Percentiles rank a stretch among this genome's conserved stretches.
phyloP scores from a whole-genome alignment of 352 stramenopile genomes.

The Phytophthora idaei region DNA sequence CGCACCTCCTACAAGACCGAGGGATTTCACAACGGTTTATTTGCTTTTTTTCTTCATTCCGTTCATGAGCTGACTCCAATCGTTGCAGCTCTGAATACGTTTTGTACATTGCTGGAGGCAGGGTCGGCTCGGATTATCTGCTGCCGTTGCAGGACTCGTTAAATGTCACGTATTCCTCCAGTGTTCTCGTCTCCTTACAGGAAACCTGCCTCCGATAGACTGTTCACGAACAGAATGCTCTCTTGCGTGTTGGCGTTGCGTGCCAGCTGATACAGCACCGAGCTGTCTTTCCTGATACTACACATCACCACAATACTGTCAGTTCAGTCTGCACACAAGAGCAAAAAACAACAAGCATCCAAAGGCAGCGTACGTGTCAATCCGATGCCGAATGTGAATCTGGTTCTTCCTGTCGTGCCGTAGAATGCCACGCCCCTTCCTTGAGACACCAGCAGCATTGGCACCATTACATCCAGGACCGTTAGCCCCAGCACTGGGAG shows the following conservation, averaged over 20 bases:
- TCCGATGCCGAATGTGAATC: slow-evolving; percentile 73
- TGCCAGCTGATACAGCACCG: slow-evolving; percentile 83
- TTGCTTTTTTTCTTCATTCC: slow-evolving; percentile 32
- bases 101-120: slow-evolving; percentile 34
- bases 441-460: slow-evolving; percentile 41
- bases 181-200: slow-evolving; percentile 40
- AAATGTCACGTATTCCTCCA: background rate
- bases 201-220: slow-evolving; percentile 86
- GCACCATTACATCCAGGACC: slow-evolving; percentile 15
- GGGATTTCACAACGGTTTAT: slow-evolving; percentile 32
- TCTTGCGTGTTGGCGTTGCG: slow-evolving; percentile 89
- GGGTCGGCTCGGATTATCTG: background rate
- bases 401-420: slow-evolving; percentile 78
- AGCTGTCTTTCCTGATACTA: slow-evolving; percentile 86
- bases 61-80: slow-evolving; percentile 26
- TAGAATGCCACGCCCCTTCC: slow-evolving; percentile 78
- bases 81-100: slow-evolving; percentile 33
- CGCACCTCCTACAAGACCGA: background rate
- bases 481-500: slow-evolving; percentile 32
- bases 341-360: background rate
- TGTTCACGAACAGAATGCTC: slow-evolving; percentile 90
- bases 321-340: slow-evolving; percentile 8
- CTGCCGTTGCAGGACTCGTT: too few species aligned
- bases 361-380: slow-evolving; percentile 76
- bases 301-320: slow-evolving; percentile 14